A percentile compares a stretch with the other conserved stretches of the same genome.
These are phyloP conservation scores for Onygenales sp. DNA, from an alignment of 2,329 filamentous ascomycete genomes.

Conservation along the genomic window DNA sequence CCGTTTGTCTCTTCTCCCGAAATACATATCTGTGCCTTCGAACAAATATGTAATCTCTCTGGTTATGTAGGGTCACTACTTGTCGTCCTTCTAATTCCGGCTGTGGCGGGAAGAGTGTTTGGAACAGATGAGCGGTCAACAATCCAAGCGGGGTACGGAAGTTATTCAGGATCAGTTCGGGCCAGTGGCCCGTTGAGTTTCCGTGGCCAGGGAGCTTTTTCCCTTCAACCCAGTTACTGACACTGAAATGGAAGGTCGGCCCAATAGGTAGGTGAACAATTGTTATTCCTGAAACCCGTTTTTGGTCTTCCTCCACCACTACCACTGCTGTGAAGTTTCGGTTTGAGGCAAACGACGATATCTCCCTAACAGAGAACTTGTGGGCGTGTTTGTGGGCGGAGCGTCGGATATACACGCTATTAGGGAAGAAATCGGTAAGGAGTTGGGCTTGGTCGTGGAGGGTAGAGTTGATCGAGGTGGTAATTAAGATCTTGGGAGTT, in stretches of 20 bases:
- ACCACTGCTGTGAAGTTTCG: conserved; percentile 75
- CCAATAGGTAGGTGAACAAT: conserved; percentile 75
- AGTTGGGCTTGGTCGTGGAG: conserved; percentile 75
- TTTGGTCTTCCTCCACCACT: conserved; percentile 80
- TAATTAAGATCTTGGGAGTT: conserved; percentile 79
- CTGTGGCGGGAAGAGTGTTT: conserved; percentile 65
- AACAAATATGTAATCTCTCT: conserved; percentile 93
- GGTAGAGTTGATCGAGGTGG: conserved; percentile 79
- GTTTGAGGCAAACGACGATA: conserved; percentile 73
- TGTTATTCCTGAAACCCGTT: conserved; percentile 71
- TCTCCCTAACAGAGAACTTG: conserved; percentile 88
- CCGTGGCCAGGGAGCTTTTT: conserved; percentile 82
- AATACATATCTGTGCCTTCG: conserved; percentile 87
- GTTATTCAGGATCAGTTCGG: conserved; percentile 84
- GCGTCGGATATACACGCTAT: conserved; percentile 70
- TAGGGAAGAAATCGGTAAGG: conserved; percentile 73
- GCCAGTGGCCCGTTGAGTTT: conserved; percentile 81
- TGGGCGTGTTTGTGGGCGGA: conserved; percentile 74
- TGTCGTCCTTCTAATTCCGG: conserved; percentile 81
- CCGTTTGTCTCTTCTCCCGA: conserved; percentile 73
- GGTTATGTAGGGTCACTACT: conserved; percentile 87
- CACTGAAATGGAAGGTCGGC: conserved; percentile 85
- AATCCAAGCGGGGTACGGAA: conserved; percentile 90
- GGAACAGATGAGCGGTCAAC: conserved; percentile 76
- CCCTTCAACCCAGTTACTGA: conserved; percentile 84